Evolutionary conservation across 2,329 filamentous ascomycete genomes (phyloP).

Genomic region (Aspergillaceae sp.): DNA sequence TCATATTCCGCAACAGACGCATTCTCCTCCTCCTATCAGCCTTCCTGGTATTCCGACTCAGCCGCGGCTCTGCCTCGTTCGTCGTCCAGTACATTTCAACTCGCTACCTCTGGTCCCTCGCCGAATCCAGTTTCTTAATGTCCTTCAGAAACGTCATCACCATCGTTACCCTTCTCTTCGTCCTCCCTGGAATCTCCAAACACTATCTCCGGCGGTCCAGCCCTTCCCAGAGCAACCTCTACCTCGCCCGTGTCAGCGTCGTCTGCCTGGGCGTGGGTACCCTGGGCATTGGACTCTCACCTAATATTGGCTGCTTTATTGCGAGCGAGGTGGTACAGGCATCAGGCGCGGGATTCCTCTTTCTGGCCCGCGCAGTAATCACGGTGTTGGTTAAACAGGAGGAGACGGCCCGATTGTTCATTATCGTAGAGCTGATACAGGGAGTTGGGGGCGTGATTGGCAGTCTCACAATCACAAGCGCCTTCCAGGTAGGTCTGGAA

Average conservation of each 20-base stretch:
- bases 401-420: constrained; percentile 42
- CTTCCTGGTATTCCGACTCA: constrained; percentile 42
- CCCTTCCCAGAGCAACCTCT: constrained; percentile 38
- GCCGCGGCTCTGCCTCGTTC: constrained; percentile 39
- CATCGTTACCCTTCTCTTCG: constrained; percentile 39
- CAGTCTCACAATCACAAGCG: constrained; percentile 37
- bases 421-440: constrained; percentile 42
- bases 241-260: constrained; percentile 39
- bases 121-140: constrained; percentile 35
- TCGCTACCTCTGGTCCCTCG: constrained; percentile 43
- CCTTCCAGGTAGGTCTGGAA: constrained; percentile 41
- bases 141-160: constrained; percentile 42
- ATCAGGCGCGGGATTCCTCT: constrained; percentile 41
- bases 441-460: constrained; percentile 41
- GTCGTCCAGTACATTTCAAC: constrained; percentile 46
- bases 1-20: constrained; percentile 33
- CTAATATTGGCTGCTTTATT: constrained; percentile 35
- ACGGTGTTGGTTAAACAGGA: constrained; percentile 42
- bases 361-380: constrained; percentile 40
- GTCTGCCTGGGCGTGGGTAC: constrained; percentile 37
- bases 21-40: constrained; percentile 37
- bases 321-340: constrained; percentile 41
- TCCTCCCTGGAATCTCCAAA: constrained; percentile 36
- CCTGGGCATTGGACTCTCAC: constrained; percentile 39
- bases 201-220: constrained; percentile 30